Evolutionary conservation across 192 early-diverging fungal genomes (phyloP).

Genomic region (Coemansia sp.): DNA sequence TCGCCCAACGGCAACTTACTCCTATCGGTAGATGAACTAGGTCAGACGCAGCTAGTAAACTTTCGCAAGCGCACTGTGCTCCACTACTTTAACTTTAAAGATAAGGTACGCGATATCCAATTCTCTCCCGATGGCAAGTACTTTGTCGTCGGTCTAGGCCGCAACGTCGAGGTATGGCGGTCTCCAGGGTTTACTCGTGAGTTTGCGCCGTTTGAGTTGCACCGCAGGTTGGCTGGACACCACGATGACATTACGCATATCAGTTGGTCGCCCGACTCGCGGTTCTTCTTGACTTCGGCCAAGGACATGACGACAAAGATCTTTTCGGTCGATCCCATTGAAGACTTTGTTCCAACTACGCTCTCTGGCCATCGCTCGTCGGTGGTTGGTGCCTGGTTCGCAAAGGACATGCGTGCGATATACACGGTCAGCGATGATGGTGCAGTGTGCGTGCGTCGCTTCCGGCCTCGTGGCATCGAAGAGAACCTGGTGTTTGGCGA

Average conservation of each 20-base stretch:
- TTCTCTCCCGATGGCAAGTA: constrained; percentile 92
- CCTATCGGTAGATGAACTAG: constrained; percentile 92
- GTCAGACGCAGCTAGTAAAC: constrained; percentile 85
- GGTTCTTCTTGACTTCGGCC: constrained; percentile 58
- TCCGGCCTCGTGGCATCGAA: constrained; percentile 56
- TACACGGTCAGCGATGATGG: constrained; percentile 92
- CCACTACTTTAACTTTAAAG: constrained; percentile 88
- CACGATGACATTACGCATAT: constrained; percentile 84
- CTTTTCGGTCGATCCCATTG: constrained; percentile 61
- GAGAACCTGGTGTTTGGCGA: constrained; percentile 64
- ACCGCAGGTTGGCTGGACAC: constrained; percentile 76
- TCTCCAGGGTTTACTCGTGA: constrained; percentile 91
- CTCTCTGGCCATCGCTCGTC: constrained; percentile 85
- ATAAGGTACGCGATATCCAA: constrained; percentile 74
- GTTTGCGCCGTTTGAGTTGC: constrained; percentile 89
- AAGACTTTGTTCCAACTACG: constrained; percentile 72
- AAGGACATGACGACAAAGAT: constrained; percentile 54
- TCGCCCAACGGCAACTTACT: constrained; percentile 88
- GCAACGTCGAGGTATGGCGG: constrained; percentile 86
- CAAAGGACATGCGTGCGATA: constrained; percentile 49
- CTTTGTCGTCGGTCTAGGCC: constrained; percentile 87
- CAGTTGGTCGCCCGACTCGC: constrained; percentile 86
- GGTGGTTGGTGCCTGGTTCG: constrained; percentile 80
- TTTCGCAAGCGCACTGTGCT: constrained; percentile 83
- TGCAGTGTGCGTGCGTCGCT: constrained; percentile 80